These are phyloP conservation scores for Theileria parva DNA, from an alignment of 169 alveolate genomes.

Conservation along the genomic window DNA sequence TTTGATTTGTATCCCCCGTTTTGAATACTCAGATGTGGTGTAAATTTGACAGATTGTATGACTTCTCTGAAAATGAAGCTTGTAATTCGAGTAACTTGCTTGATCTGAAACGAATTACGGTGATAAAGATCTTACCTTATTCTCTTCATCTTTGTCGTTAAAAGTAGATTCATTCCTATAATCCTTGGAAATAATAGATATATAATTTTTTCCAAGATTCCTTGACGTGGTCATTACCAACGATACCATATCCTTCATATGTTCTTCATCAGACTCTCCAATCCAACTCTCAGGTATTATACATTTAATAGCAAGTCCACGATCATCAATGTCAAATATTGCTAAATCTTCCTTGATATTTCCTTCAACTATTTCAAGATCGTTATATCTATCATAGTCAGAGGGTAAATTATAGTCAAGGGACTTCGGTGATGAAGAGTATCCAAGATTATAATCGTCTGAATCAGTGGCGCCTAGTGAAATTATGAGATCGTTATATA, in stretches of 20 bases:
- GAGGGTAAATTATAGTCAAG: background rate
- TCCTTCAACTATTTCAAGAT: background rate
- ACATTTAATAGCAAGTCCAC: background rate
- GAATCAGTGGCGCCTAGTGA: background rate
- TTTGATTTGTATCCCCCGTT: background rate
- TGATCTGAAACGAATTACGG: background rate
- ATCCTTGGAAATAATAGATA: slow-evolving; percentile 6
- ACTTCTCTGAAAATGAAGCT: background rate
- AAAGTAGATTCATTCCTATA: background rate
- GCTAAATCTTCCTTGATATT: background rate
- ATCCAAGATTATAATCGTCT: background rate
- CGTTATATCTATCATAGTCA: background rate
- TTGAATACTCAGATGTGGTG: background rate
- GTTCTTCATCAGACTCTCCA: background rate
- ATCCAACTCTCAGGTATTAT: slow-evolving; percentile 12
- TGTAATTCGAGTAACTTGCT: background rate
- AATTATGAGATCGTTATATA: background rate
- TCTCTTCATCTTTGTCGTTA: background rate
- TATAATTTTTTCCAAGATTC: slow-evolving; percentile 3
- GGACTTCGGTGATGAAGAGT: background rate
- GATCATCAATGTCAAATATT: background rate
- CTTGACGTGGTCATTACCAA: background rate
- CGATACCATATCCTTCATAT: background rate
- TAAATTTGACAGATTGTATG: background rate
- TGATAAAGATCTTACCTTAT: background rate